These are phyloP conservation scores for Cladosporium cucumerinum DNA, from an alignment of 2,329 filamentous ascomycete species.

Conservation along the genomic window DNA sequence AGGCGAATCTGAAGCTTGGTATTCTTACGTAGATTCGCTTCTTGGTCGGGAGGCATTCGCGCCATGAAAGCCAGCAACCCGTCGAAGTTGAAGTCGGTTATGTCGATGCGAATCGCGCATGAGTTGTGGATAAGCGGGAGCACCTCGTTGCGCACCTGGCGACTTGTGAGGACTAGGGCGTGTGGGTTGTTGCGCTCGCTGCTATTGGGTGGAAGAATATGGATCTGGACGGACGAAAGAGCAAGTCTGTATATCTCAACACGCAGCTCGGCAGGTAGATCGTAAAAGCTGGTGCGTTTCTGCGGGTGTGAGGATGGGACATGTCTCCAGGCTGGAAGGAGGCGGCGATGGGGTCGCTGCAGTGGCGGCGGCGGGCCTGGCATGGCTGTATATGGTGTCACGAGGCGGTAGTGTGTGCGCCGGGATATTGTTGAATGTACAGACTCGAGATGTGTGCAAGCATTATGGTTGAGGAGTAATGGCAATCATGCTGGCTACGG, in stretches of 20 bases:
- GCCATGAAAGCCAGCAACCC: conserved; percentile 30
- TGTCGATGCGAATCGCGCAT: conserved; percentile 29
- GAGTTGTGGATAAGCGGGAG: conserved; percentile 31
- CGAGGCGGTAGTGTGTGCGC: not conserved
- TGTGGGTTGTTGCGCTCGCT: conserved; percentile 22
- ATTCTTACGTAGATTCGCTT: conserved; percentile 30
- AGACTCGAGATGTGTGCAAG: not conserved
- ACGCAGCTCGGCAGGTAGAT: conserved; percentile 33
- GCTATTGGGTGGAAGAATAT: conserved; percentile 27
- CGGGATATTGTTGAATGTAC: not conserved
- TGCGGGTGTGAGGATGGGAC: not conserved
- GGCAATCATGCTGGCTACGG: not conserved
- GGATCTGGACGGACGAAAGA: conserved; percentile 29
- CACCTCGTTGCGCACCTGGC: conserved; percentile 32
- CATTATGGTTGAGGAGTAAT: conserved; percentile 1
- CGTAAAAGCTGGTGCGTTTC: conserved; percentile 25
- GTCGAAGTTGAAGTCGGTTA: conserved; percentile 34
- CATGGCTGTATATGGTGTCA: not conserved
- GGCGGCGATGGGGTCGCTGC: conserved; percentile 4
- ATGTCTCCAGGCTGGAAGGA: conserved; percentile 6
- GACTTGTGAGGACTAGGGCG: conserved; percentile 26
- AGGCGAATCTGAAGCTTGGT: conserved; percentile 27
- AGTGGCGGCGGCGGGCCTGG: not conserved
- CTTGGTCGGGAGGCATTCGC: conserved; percentile 29
- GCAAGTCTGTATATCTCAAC: conserved; percentile 33